Conservation (phyloP, 2,329 filamentous ascomycete species). For the Madurella fahalii region DNA sequence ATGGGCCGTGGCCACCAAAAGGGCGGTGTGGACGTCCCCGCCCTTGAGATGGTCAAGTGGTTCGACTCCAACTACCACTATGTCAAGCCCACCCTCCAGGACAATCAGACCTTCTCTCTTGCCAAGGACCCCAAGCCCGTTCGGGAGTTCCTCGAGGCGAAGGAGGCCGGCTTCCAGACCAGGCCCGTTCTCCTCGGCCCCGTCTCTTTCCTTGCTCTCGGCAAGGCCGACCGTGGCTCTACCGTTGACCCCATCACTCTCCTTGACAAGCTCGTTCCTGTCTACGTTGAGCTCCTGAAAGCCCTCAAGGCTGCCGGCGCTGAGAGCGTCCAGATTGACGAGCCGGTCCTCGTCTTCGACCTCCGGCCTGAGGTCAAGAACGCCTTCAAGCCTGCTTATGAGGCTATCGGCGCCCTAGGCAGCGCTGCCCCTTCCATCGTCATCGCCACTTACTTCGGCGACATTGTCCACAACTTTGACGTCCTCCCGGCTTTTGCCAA, state of each 20-base stretch:
- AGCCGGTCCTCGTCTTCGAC: conserved; percentile 95
- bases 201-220: conserved; percentile 95
- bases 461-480: conserved; percentile 98
- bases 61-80: conserved; percentile 99
- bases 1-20: conserved; percentile 99
- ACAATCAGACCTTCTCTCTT: conserved; percentile 95
- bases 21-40: conserved; percentile 86
- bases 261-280: conserved; percentile 85
- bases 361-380: conserved; percentile 85
- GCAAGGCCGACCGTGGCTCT: conserved; percentile 96
- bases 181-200: conserved; percentile 93
- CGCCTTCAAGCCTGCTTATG: conserved; percentile 96
- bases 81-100: conserved; percentile 96
- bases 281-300: conserved; percentile 88
- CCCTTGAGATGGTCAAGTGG: conserved; percentile 99
- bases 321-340: conserved; percentile 96
- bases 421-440: conserved; percentile 81
- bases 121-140: conserved; percentile 86
- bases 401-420: conserved; percentile 75
- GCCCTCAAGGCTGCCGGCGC: conserved; percentile 96
- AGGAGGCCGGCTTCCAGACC: conserved; percentile 90
- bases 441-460: conserved; percentile 97
- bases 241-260: conserved; percentile 89
- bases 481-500: conserved; percentile 64
- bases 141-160: conserved; percentile 90